phyloP scores from a whole-genome alignment of 2,329 filamentous ascomycete species.

The Metarhizium humberi region DNA sequence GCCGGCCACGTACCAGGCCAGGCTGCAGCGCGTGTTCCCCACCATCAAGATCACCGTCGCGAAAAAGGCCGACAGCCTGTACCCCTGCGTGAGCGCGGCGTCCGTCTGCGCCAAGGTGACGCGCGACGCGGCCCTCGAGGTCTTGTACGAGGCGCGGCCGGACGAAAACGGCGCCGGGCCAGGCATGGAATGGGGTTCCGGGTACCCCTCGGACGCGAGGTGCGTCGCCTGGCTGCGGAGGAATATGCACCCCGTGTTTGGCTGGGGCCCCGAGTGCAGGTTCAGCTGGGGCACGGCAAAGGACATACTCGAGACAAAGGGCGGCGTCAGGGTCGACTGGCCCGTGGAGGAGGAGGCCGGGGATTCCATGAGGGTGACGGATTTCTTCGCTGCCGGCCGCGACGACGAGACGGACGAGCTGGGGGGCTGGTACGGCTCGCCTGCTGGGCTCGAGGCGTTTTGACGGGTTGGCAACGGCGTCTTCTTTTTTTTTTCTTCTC shows the following conservation, averaged over 20 bases:
- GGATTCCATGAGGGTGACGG: constrained; percentile 60
- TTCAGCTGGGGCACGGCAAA: constrained; percentile 96
- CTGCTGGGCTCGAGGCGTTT: constrained; percentile 62
- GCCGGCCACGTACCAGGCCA: constrained; percentile 74
- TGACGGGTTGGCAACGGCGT: constrained; percentile 25
- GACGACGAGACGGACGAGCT: constrained; percentile 51
- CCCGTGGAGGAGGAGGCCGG: constrained; percentile 65
- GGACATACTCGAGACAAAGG: constrained; percentile 78
- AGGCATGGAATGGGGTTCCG: constrained; percentile 67
- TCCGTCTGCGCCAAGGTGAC: constrained; percentile 96
- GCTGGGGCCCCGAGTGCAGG: constrained; percentile 86
- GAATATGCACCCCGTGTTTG: constrained; percentile 90
- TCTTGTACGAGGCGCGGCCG: constrained; percentile 50
- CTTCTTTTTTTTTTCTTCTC: no score
- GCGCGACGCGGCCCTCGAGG: constrained; percentile 78
- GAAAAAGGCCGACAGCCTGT: constrained; percentile 88
- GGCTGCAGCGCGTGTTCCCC: constrained; percentile 77
- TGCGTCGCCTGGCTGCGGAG: constrained; percentile 73
- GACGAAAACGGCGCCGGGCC: constrained; percentile 20
- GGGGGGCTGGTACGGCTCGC: constrained; percentile 71
- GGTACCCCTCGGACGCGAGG: constrained; percentile 81
- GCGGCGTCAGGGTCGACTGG: constrained; percentile 70
- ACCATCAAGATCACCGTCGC: constrained; percentile 65
- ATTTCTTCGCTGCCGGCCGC: constrained; percentile 53
- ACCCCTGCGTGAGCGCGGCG: constrained; percentile 86